phyloP scores from a whole-genome alignment of 768 basidiomycete species.

The Mycena crocata region DNA sequence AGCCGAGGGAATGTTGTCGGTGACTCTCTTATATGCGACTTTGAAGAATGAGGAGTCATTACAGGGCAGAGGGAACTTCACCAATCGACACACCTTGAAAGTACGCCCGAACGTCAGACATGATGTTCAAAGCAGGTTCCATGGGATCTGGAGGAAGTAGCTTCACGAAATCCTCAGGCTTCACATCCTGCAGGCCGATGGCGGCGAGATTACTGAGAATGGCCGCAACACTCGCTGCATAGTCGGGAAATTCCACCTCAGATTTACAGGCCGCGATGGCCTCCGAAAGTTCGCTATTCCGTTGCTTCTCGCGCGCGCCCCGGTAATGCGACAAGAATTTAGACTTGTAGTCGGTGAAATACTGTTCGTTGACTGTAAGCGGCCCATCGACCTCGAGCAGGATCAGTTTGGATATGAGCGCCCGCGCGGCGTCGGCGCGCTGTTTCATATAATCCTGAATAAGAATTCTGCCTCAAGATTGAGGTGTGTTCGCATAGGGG shows the following conservation, averaged over 20 bases:
- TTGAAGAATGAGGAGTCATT: neutral
- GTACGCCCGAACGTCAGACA: slow-evolving; percentile 63
- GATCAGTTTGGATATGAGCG: slow-evolving; percentile 61
- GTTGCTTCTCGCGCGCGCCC: slow-evolving; percentile 53
- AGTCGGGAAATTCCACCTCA: too few species aligned
- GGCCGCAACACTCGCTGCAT: too few species aligned
- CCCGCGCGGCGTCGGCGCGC: slow-evolving; percentile 52
- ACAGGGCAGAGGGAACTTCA: neutral
- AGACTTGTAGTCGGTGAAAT: slow-evolving; percentile 55
- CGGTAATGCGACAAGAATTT: slow-evolving; percentile 65
- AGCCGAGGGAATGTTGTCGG: slow-evolving; percentile 66
- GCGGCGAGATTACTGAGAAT: too few species aligned
- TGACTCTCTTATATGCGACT: slow-evolving; percentile 73
- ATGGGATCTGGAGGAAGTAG: slow-evolving; percentile 49
- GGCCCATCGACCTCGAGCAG: slow-evolving; percentile 58
- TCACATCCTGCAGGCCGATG: too few species aligned
- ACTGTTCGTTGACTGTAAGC: slow-evolving; percentile 60
- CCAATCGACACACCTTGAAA: slow-evolving; percentile 59
- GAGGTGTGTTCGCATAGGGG: neutral
- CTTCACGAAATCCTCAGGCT: slow-evolving; percentile 46
- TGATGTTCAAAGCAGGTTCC: slow-evolving; percentile 57
- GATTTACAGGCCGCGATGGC: too few species aligned
- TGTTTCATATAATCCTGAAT: slow-evolving; percentile 62
- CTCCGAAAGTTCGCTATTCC: too few species aligned
- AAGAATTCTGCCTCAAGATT: slow-evolving; percentile 51